Base-by-base conservation (phyloP, 352 stramenopile genomes). In the Phytophthora tubulina region DNA sequence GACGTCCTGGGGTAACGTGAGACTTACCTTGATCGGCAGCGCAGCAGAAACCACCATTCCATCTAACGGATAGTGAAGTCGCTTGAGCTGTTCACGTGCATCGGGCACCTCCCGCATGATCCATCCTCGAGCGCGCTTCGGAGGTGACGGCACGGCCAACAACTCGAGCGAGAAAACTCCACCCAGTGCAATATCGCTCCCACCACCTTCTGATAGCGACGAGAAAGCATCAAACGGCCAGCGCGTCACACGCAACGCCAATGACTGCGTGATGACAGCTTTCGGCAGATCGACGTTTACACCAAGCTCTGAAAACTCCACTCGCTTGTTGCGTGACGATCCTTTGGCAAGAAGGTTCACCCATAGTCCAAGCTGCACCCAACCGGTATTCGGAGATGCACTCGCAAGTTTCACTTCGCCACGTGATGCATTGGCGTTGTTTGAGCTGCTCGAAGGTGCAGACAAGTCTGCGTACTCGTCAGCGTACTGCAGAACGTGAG, bases 221-320 rank as follows among this genome's bases (percentile, higher is more conserved):
- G 69, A 77, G n/a, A 80, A 72, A 0, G 60, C 64, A 49, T 94
- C 86, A 63, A 91, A 94, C 9, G 86, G 85, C 58, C 91, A 76
- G 48, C 85, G 85, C 0, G 79, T 82, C 3, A 87, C 78, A 6
- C 85, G 88, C 13, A 94, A 61, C 15, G 86, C 88, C 3, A 95
- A 67, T n/a, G 86, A 91, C 71, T 95, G 88, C 39, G 91, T 72
- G 50, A 94, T 84, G 9, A 94, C 75, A 51, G 88, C 83, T 68
- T 95, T 95, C 0, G 88, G 86, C n/a, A 94, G 69, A 55, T 95
- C 88, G 11, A 95, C 81, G 15, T 74, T 78, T 5, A 90, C 60
- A 7, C 86, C 85, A 15, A 93, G 73, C 39, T 92, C 85, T 0
- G 64, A 39, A 42, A 95, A 95, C 61, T 95, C 86, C 32, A 95